Base-by-base conservation (phyloP, 768 basidiomycete species). In the Psilocybe azurescens region DNA sequence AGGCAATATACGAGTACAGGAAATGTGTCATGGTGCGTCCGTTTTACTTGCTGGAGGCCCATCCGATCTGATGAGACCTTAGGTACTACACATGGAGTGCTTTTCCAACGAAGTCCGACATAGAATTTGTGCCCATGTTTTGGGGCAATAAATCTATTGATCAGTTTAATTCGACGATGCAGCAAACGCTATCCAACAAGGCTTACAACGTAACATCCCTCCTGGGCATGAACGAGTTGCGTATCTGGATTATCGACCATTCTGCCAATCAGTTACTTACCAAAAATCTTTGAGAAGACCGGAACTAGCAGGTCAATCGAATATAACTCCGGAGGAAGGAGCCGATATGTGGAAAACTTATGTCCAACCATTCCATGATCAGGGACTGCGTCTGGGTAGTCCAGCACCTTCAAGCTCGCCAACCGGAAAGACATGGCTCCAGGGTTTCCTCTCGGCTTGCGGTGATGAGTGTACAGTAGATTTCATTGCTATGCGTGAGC, bases 91-190 rank as follows among this genome's bases (percentile, higher is more conserved):
- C 83, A 2, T 85, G 84, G 84, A 76, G 78, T 4, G 69, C 79
- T 1, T 72, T 56, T 50, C 69, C 78, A 5, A 64, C 69, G 3
- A 58, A 72, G n/a, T 70, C 79, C 2, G 61, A 73, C 63, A 73
- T 86, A 24, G 85, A 86, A 64, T 86, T 83, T 65, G 81, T 84
- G 0, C 84, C 86, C 20, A 83, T 86, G 82, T 77, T 86, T 5
- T 86, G 85, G 85, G 84, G 85, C 16, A 52, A 67, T 16, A 66
- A 69, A 18, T 64, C 79, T 16, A 65, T 79, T n/a, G 67, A 74
- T 28, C 70, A 80, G 14, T 86, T 81, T 69, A 69, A 73, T 18
- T 65, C 70, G 10, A 75, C 74, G 2, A 81, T 85, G 56, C 77
- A 81, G 53, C 65, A 74, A 11, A 79, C 81, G 1, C 73, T 86